Evolutionary conservation across 169 alveolate species (phyloP), one percentile per base, ranked within the genome.

Genomic region (Cyclospora cayetanensis): DNA sequence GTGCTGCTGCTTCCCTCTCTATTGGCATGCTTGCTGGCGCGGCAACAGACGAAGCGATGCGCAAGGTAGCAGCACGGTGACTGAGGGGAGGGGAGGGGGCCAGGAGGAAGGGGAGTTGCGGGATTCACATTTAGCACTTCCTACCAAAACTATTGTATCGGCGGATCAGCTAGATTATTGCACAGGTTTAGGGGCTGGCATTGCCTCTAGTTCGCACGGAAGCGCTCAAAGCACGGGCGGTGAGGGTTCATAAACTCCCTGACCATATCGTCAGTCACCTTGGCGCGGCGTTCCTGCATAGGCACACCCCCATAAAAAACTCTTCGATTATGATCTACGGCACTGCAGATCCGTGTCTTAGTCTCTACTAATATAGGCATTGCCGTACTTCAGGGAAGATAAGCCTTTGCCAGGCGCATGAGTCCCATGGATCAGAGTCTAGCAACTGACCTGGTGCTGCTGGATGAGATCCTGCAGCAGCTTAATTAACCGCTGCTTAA

Each of bases 401-500:
- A n/a, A n/a, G n/a, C n/a, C n/a, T n/a, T n/a, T n/a, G n/a, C n/a
- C n/a, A n/a, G n/a, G n/a, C n/a, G n/a, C n/a, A n/a, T n/a, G n/a
- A n/a, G n/a, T n/a, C n/a, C n/a, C n/a, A n/a, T 1, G 27, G 15
- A 31, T 12, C 12, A 46, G 5, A 1, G 80, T 5, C 7, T 2
- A 1, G 20, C 12, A 35, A 27, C 76, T 4, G 39, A 63, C 93
- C 87, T 77, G 90, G 46, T 90, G 90, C 2, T 37, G 37, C 31
- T 35, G 35, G 34, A 82, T 31, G 46, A 82, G 55, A 1, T 31
- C 22, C 84, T 76, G 90, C 27, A 90, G 41, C 63, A n/a, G 90
- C 22, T 90, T 97, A 50, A 98, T 97, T 52, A 98, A 95, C 35
- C 94, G 95, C 43, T 95, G 94, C 96, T 99, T 99, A 46, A 98